Base-by-base conservation (phyloP, 192 early-diverging fungal genomes). In the Rhizophagus clarus region DNA sequence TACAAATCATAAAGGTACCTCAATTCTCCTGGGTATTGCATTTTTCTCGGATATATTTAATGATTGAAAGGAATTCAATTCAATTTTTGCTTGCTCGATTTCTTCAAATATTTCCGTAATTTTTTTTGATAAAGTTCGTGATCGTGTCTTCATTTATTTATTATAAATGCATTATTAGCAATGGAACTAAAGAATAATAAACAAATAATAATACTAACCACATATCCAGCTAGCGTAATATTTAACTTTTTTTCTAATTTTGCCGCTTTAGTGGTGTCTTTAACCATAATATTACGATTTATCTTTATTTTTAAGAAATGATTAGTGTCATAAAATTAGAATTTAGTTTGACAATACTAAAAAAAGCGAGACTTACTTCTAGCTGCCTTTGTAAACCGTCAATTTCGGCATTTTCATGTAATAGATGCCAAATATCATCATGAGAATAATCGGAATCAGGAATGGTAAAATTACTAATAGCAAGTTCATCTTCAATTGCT, bases 231-330 rank as follows among this genome's bases (percentile, higher is more conserved):
- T 61, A 97, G 83, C 9, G 87, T 87, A 20, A 97, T 87, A 15
- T 83, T 88, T 28, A 97, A 81, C 74, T 93, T 93, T 80, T 94
- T 95, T 82, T 99, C 97, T 20, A 94, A 72, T 83, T 97, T 97
- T n/a, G 87, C 83, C 15, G 95, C 96, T 49, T 88, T 88, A 5
- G 85, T 80, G 0, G 96, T 93, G 60, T 96, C 92, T 47, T 88
- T 84, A 22, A 89, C 86, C 95, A 98, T 96, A 4, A 85, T 72
- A 76, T 89, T 88, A 22, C 93, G 90, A 66, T 92, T 88, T 9
- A 82, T 40, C 85, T 94, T 37, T 86, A 80, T 67, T 11, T n/a
- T 22, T 85, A 74, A 29, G 60, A 47, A 49, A 47, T 12, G 4
- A 31, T 32, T 8, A 20, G 42, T 10, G 62, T 12, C 78, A 47